phyloP scores from a whole-genome alignment of 2,329 filamentous ascomycete genomes.

The Pseudogymnoascus sp. region DNA sequence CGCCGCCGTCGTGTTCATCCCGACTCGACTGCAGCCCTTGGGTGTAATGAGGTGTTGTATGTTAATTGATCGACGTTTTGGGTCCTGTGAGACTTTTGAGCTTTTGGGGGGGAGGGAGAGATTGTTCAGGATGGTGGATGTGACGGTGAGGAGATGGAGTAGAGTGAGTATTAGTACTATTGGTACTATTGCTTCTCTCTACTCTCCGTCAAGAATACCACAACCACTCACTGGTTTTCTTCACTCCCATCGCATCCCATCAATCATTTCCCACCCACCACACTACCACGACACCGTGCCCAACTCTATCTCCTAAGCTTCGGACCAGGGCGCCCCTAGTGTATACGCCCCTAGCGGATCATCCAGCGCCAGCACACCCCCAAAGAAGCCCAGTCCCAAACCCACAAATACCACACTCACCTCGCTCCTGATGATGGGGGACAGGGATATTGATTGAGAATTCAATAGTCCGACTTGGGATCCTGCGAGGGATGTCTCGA shows the following conservation, averaged over 20 bases:
- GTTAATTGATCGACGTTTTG: not conserved
- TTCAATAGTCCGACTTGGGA: not conserved
- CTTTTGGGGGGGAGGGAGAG: not conserved
- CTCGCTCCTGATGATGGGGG: not conserved
- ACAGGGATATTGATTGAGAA: not conserved
- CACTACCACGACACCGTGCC: not conserved
- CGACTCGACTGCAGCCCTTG: not conserved
- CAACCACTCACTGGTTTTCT: not conserved
- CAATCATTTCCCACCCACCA: not conserved
- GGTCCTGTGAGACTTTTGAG: not conserved
- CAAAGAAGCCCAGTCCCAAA: not conserved
- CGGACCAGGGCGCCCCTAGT: not conserved
- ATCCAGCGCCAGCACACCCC: not conserved
- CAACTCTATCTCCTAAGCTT: not conserved
- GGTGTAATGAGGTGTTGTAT: not conserved
- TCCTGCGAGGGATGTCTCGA: not conserved
- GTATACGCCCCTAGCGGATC: not conserved
- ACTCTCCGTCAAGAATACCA: not conserved
- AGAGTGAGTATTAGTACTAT: not conserved
- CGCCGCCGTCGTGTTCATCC: not conserved
- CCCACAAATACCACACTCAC: not conserved
- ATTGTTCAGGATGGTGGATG: not conserved
- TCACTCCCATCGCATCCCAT: not conserved
- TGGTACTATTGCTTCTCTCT: not conserved
- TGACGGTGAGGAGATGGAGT: not conserved